A percentile compares a stretch with the other conserved stretches of the same genome.
These are phyloP conservation scores for Auriscalpium vulgare DNA, from an alignment of 768 basidiomycete genomes.

Conservation along the genomic window DNA sequence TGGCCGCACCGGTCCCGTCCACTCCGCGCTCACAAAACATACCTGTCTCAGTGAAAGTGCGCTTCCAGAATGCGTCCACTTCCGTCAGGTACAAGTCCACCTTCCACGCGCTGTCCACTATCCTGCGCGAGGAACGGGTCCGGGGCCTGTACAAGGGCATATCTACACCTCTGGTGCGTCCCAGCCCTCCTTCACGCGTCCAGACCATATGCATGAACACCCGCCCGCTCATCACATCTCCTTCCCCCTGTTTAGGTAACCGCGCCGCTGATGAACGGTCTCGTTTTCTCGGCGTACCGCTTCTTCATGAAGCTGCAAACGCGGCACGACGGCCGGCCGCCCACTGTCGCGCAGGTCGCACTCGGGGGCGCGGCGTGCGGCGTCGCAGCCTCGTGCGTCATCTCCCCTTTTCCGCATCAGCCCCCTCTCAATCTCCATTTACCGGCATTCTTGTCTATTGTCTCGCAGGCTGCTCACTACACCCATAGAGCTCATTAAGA, in stretches of 20 bases:
- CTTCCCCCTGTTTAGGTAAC: conserved; percentile 37
- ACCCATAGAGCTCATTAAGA: conserved; percentile 85
- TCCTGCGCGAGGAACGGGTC: conserved; percentile 62
- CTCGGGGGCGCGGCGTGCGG: conserved; percentile 80
- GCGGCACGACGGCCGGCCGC: conserved; percentile 32
- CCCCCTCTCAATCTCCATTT: background rate
- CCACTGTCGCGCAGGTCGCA: conserved; percentile 63
- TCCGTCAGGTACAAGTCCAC: conserved; percentile 54
- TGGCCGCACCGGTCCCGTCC: background rate
- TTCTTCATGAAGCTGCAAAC: conserved; percentile 67
- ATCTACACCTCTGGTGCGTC: conserved; percentile 67
- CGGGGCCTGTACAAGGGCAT: conserved; percentile 70
- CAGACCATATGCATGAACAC: no score
- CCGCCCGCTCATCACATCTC: no score
- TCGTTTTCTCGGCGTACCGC: conserved; percentile 81
- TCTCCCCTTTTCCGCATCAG: background rate
- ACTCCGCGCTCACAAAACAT: background rate
- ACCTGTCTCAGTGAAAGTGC: conserved; percentile 57
- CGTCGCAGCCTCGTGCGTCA: conserved; percentile 67
- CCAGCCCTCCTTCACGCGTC: background rate
- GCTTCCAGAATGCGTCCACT: conserved; percentile 61
- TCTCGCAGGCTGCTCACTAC: conserved; percentile 58
- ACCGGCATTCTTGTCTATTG: background rate
- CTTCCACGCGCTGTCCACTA: conserved; percentile 55
- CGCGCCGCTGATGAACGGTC: conserved; percentile 72